Evolutionary conservation across 1,139 yeast genomes (phyloP), one percentile per base, ranked within the genome.

Genomic region (Candida tetrigidarum): DNA sequence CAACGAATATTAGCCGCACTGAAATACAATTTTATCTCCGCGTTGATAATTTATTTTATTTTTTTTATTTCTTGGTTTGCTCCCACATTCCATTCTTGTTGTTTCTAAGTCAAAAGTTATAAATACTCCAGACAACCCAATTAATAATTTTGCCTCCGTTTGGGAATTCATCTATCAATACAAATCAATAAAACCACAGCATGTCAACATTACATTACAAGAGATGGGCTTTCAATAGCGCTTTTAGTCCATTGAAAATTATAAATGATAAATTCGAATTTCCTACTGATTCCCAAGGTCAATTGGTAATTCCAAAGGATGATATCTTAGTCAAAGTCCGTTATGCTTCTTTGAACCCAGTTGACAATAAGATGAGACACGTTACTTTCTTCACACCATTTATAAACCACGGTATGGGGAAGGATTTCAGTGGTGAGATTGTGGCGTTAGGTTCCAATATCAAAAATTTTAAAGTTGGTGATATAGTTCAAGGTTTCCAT

Each of bases 361-460:
- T 85, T 37, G 96, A 87, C 59, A 49, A 77, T 43, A 66, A 83
- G 43, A 56, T 83, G 41, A 67, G 71, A 52, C 67, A 74, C 48
- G 59, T 63, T 44, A 58, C 51, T 55, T 64, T 55, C 51, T 33
- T 45, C 41, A 37, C 37, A 9, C 33, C 19, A 14, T 29, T 38
- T 19, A 12, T 20, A 8, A n/a, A 18, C 22, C 23, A 35, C 16
- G 89, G 88, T 8, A 57, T 83, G 19, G 91, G 92, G 3, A 69
- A 80, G 47, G 96, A 88, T 55, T 86, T 76, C 55, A 63, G 86
- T 7, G 96, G 96, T 26, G 67, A 68, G 1, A 69, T 87, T 29
- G 76, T 74, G 2, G 74, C 79, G 30, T 80, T 83, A 37, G 93
- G 95, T 7, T 37, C 44, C 4, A 32, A 40, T 14, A 32, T 33